Conservation (phyloP, 805 yeast genomes). For the Kuraishia piskuri region DNA sequence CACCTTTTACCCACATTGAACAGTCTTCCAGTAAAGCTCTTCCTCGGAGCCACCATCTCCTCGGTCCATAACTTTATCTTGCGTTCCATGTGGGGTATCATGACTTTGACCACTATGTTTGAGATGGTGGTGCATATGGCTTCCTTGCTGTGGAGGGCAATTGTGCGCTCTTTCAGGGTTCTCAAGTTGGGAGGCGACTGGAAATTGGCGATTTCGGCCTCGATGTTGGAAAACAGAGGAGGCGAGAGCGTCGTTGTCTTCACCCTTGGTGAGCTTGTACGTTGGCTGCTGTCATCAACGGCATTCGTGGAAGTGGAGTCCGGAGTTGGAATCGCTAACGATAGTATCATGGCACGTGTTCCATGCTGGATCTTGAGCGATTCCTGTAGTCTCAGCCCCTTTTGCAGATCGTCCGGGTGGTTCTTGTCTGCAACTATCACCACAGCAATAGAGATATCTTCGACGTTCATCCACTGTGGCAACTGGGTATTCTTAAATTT, state of each 20-base stretch:
- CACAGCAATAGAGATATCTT: constrained; percentile 49
- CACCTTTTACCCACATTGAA: constrained; percentile 60
- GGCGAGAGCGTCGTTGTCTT: constrained; percentile 12
- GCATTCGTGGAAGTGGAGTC: constrained; percentile 1
- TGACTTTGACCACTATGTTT: constrained; percentile 38
- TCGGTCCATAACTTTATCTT: constrained; percentile 84
- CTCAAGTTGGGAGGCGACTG: not conserved
- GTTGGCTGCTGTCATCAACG: constrained; percentile 1
- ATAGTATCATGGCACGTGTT: constrained; percentile 12
- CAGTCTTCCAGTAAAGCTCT: constrained; percentile 65
- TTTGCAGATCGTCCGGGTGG: constrained; percentile 33
- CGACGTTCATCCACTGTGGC: constrained; percentile 60
- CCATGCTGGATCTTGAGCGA: constrained; percentile 15
- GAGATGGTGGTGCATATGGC: constrained; percentile 29
- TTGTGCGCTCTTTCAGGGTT: not conserved
- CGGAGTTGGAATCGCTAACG: constrained; percentile 5
- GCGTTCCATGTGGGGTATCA: constrained; percentile 80
- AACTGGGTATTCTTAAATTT: constrained; percentile 37
- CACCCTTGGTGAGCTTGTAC: not conserved
- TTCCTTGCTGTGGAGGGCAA: constrained; percentile 12
- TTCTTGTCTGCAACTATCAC: constrained; percentile 41
- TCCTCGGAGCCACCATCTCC: constrained; percentile 65
- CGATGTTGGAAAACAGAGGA: constrained; percentile 30
- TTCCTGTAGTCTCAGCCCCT: constrained; percentile 22
- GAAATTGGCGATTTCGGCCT: constrained; percentile 31